Conservation (phyloP, 345 rosid species). For the Heritiera fomes region DNA sequence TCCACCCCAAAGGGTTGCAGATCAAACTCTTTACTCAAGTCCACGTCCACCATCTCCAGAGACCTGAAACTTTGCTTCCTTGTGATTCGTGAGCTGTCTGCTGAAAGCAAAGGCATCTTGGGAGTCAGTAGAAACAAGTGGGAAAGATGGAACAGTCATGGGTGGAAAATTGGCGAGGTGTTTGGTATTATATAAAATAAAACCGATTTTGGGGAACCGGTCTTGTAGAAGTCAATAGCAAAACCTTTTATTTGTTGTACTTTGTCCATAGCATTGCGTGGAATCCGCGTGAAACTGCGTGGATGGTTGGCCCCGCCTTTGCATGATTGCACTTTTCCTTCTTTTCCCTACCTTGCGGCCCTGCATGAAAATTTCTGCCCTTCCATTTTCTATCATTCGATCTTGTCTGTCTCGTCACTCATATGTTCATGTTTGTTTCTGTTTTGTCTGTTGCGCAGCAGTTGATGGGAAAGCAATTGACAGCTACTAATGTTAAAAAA, state of each 20-base stretch:
- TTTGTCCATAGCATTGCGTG: constrained; percentile 14
- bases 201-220: not conserved
- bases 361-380: constrained; percentile 17
- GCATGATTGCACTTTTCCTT: not conserved
- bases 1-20: constrained; percentile 72
- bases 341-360: not conserved
- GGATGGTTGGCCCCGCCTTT: not conserved
- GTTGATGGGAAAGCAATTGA: not conserved
- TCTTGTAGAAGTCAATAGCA: constrained; percentile 10
- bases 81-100: constrained; percentile 55
- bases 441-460: not conserved
- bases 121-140: constrained; percentile 14
- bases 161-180: not conserved
- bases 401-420: not conserved
- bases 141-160: not conserved
- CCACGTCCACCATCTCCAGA: constrained; percentile 39
- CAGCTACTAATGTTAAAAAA: not conserved
- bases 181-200: not conserved
- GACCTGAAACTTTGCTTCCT: constrained; percentile 80
- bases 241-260: not conserved
- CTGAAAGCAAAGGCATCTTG: constrained; percentile 66
- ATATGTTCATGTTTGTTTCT: not conserved
- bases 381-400: not conserved
- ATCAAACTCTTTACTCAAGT: constrained; percentile 34
- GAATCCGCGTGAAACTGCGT: constrained; percentile 21